A percentile compares a stretch with the other conserved stretches of the same genome.
Conservation (phyloP, 2,329 filamentous ascomycete species). For the Venturia nashicola region DNA sequence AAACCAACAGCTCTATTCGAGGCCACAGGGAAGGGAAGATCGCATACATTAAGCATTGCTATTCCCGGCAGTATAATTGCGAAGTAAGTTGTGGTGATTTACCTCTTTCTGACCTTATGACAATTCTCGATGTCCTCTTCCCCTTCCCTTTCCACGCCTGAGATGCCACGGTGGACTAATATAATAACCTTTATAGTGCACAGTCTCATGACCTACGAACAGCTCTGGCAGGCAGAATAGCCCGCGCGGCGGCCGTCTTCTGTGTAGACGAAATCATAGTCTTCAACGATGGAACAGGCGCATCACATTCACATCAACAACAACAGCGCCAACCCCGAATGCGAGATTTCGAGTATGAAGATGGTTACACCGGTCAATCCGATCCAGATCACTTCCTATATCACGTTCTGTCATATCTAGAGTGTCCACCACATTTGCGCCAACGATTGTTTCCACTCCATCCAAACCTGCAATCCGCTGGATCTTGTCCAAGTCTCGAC, state of each 20-base stretch:
- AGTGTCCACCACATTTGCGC: conserved; percentile 73
- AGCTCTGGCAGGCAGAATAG: conserved; percentile 59
- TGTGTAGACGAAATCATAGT: conserved; percentile 74
- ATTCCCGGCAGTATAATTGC: conserved; percentile 66
- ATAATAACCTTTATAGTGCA: conserved; percentile 35
- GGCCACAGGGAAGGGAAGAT: conserved; percentile 46
- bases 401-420: conserved; percentile 69
- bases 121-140: neutral
- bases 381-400: conserved; percentile 71
- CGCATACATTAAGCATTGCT: conserved; percentile 66
- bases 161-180: conserved; percentile 9
- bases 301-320: conserved; percentile 12
- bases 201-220: conserved; percentile 65
- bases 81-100: conserved; percentile 39
- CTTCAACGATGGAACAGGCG: conserved; percentile 52
- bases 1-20: conserved; percentile 60
- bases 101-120: neutral
- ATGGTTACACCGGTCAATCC: conserved; percentile 51
- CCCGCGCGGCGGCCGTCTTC: conserved; percentile 71
- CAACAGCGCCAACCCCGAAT: conserved; percentile 17
- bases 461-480: conserved; percentile 62
- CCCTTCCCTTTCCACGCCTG: neutral
- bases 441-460: conserved; percentile 65
- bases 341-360: conserved; percentile 29
- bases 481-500: conserved; percentile 63